Conservation (phyloP, 179 eudicot species). For the Spergularia azorica region DNA sequence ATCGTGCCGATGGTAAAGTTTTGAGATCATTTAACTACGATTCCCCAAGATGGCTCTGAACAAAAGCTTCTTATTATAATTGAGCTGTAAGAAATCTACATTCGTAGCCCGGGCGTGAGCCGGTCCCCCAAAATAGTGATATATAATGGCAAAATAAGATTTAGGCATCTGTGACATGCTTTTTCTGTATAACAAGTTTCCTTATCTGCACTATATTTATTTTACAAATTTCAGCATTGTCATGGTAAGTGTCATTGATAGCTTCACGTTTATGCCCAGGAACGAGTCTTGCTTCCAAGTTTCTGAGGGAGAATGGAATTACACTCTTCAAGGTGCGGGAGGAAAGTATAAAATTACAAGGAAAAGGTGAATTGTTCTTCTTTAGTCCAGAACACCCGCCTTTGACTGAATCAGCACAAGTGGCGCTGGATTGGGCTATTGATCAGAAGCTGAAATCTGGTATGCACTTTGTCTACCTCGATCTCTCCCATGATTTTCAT, state of each 20-base stretch:
- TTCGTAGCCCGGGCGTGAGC: no score
- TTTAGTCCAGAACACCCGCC: slow-evolving; percentile 76
- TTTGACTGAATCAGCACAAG: slow-evolving; percentile 76
- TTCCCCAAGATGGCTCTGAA: no score
- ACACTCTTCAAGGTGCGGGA: slow-evolving; percentile 69
- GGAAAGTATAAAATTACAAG: slow-evolving; percentile 57
- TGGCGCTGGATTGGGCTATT: slow-evolving; percentile 82
- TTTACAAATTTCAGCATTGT: not conserved
- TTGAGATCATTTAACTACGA: no score
- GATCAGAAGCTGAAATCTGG: slow-evolving; percentile 75
- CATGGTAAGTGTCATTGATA: not conserved
- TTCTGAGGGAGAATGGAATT: slow-evolving; percentile 68
- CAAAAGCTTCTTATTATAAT: no score
- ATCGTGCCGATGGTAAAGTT: no score
- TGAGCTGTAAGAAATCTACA: no score
- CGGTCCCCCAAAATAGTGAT: no score
- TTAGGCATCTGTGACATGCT: no score
- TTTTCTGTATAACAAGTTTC: no score
- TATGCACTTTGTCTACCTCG: slow-evolving; percentile 16
- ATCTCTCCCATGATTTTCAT: no score
- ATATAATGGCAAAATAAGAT: no score
- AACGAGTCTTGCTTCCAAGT: slow-evolving; percentile 63
- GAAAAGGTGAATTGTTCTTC: slow-evolving; percentile 50
- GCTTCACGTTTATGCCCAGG: slow-evolving; percentile 44
- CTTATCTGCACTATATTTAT: no score